Base-by-base conservation (phyloP, 2,329 filamentous ascomycete genomes). In the Colletotrichum musicola region DNA sequence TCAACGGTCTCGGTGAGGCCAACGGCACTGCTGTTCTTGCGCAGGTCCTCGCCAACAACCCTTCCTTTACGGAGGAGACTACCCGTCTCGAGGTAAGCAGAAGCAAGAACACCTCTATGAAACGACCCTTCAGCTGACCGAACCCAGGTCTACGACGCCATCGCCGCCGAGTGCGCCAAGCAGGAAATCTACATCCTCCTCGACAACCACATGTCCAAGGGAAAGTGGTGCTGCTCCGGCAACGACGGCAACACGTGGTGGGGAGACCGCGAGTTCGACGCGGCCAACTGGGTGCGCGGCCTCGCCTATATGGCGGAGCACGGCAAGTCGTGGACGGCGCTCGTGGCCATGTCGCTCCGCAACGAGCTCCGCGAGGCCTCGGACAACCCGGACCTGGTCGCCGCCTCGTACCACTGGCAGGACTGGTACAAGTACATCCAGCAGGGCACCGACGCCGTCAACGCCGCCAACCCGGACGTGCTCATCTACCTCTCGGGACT, bases 401-500 rank as follows among this genome's bases (percentile, higher is more conserved):
- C 74, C 22, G 71, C 75, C 4, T 78, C 79, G 4, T 89, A 90
- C 78, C 85, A 85, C 77, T 90, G 88, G 88, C 77, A 82, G 35
- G 79, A 80, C 12, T 89, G 87, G 85, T 89, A 89, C 77, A 76
- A 75, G 12, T 84, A 83, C 71, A 78, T 85, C 66, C 79, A 82
- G 18, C 79, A 83, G 18, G 87, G 84, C 18, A 81, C 86, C 1
- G 75, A 79, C 18, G 81, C 83, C 4, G 83, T 90, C 61, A 80
- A 89, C 76, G 74, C 75, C 2, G 84, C 83, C 12, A 87, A 90
- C 74, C 78, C 83, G 0, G 75, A 83, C 60, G 76, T 86, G 2
- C 77, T 90, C n/a, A 85, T 90, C 70, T 87, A 89, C 76, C 80
- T 89, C 25, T 89, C 87, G 4, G 88, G 88, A 0, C 80, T 90